A percentile compares a stretch with the other conserved stretches of the same genome.
These are phyloP conservation scores for Neurospora africana DNA, from an alignment of 495 filamentous ascomycete genomes.

Conservation along the genomic window DNA sequence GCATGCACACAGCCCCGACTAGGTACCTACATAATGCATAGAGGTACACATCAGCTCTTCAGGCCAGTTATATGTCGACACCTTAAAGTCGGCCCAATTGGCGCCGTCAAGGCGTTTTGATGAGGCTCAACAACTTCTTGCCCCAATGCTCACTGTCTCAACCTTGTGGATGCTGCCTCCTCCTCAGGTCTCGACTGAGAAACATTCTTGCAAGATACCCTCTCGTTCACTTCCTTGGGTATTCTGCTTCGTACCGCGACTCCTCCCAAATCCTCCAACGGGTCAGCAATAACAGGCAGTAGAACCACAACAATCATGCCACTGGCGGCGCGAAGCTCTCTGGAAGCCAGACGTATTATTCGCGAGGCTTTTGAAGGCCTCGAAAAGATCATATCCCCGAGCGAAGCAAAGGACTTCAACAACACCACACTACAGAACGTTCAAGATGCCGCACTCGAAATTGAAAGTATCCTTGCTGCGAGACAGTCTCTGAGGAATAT, in stretches of 20 bases:
- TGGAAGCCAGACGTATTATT: slow-evolving; percentile 6
- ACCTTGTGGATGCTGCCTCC: background rate
- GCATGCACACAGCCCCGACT: no score
- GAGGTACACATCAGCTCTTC: background rate
- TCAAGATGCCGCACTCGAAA: slow-evolving; percentile 18
- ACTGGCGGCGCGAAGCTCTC: background rate
- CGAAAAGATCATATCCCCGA: slow-evolving; percentile 14
- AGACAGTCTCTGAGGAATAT: slow-evolving; percentile 29
- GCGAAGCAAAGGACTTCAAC: slow-evolving; percentile 19
- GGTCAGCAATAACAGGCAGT: background rate
- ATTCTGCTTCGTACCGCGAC: background rate
- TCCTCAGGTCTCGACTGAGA: background rate
- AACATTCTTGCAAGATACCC: background rate
- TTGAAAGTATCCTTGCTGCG: slow-evolving; percentile 28
- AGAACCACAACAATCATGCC: slow-evolving; percentile 1
- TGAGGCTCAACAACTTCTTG: background rate
- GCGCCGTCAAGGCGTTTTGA: background rate
- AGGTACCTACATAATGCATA: no score
- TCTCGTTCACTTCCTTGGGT: background rate
- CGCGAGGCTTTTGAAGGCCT: slow-evolving; percentile 23
- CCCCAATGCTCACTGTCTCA: background rate
- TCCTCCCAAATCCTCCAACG: background rate
- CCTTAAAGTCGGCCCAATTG: background rate
- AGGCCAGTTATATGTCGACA: background rate
- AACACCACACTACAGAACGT: slow-evolving; percentile 28